Percentiles rank a stretch among this genome's conserved stretches.
These are phyloP conservation scores for Pigoraptor vietnamica DNA, from an alignment of 78 protist genomes.

Conservation along the genomic window DNA sequence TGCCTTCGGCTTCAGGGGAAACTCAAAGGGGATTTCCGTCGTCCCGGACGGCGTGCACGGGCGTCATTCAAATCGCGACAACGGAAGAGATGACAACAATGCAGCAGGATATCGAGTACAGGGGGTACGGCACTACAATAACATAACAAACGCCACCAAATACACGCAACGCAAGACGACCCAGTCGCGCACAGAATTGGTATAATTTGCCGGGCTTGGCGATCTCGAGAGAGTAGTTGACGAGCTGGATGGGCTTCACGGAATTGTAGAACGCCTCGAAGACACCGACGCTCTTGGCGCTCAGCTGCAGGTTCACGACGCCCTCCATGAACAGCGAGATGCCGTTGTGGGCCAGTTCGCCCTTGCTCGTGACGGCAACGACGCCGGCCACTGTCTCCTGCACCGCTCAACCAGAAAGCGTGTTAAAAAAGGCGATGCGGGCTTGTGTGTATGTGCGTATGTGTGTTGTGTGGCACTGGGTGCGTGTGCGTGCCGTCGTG, in stretches of 20 bases:
- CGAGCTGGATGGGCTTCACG: conserved; percentile 61
- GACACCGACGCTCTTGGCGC: conserved; percentile 60
- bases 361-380: conserved; percentile 8
- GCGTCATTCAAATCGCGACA: not conserved
- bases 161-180: not conserved
- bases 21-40: conserved; percentile 84
- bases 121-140: no score
- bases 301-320: conserved; percentile 37
- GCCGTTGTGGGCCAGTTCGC: conserved; percentile 2
- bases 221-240: conserved; percentile 27
- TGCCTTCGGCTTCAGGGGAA: conserved; percentile 47
- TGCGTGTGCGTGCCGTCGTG: not conserved
- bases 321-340: not conserved
- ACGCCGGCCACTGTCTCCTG: not conserved
- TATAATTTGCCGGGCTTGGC: conserved; percentile 51
- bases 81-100: not conserved
- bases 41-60: conserved; percentile 28
- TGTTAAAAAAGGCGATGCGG: not conserved
- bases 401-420: not conserved
- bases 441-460: no score
- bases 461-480: no score
- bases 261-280: conserved; percentile 78
- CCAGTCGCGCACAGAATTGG: not conserved
- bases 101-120: not conserved
- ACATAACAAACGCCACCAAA: no score